Evolutionary conservation across 179 eudicot genomes (phyloP), one percentile per base, ranked within the genome.

Genomic region (Corrigiola litoralis): DNA sequence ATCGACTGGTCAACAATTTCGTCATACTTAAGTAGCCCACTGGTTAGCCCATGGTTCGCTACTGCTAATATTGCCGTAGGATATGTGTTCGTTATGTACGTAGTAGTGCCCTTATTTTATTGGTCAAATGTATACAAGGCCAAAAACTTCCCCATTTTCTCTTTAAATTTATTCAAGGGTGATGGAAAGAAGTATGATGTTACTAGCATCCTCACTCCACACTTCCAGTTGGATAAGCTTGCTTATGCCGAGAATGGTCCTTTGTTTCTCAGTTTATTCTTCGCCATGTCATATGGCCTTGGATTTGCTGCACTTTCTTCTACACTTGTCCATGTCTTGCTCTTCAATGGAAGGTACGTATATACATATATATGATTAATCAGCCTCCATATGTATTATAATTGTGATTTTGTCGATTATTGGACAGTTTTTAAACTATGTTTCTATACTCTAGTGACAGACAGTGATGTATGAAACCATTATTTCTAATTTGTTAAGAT

Each of bases 281-380:
- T 92, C 17, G 87, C 97, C n/a, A 89, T 92, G 7, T 79, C 91
- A 38, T 92, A 92, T 68, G 98, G 98, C 24, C 84, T 92, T 72
- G 95, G 94, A 45, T 92, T 92, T 52, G 97, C 98, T 16, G 79
- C 98, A 13, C 83, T 92, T 29, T 87, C 92, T 2, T 58, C 98
- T 11, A 92, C 98, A 29, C 65, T 92, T 18, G 77, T 92, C n/a
- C 98, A 90, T 74, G 98, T 92, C 3, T 83, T 74, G 58, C 72
- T 87, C 67, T 92, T 92, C 79, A 75, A 92, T 66, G 98, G 98
- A 74, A 90, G 89, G 98, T 90, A 85, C 54, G n/a, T 24, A 12
- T 65, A 12, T 50, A 7, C 46, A 42, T 25, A 28, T 12, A 38
- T 4, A n/a, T n/a, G n/a, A n/a, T n/a, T n/a, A n/a, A n/a, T n/a